phyloP scores from a whole-genome alignment of 345 rosid species.

The Firmiana major region DNA sequence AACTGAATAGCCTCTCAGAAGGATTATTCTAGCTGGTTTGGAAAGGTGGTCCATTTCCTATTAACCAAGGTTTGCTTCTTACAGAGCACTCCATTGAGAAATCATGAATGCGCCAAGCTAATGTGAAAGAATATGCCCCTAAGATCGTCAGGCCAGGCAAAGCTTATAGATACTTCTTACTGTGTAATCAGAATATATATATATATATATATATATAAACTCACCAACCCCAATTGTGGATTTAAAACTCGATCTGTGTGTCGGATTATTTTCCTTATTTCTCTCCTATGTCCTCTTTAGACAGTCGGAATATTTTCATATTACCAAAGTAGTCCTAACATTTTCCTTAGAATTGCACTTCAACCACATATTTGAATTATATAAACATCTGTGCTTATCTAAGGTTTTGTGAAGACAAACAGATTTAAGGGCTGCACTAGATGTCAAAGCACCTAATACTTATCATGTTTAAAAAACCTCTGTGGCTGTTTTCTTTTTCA shows the following conservation, averaged over 20 bases:
- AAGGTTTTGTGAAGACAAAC: neutral
- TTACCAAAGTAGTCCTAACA: slow-evolving; percentile 11
- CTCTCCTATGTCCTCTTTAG: neutral
- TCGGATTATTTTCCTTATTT: neutral
- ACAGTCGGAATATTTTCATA: neutral
- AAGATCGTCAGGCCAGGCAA: neutral
- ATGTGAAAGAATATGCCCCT: neutral
- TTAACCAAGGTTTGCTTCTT: neutral
- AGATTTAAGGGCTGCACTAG: slow-evolving; percentile 4
- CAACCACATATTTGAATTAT: neutral
- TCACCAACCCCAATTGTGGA: neutral
- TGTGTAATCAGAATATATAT: too few species aligned
- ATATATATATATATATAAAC: too few species aligned
- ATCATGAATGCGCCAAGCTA: neutral
- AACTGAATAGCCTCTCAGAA: neutral
- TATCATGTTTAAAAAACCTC: neutral
- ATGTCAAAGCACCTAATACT: slow-evolving; percentile 10
- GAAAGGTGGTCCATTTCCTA: neutral
- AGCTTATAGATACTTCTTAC: too few species aligned
- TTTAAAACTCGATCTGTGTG: neutral
- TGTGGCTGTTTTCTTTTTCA: slow-evolving; percentile 15
- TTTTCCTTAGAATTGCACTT: slow-evolving; percentile 10
- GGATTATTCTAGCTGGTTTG: neutral
- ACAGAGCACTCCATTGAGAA: neutral
- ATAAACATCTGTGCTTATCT: neutral